A percentile compares a stretch with the other conserved stretches of the same genome.
These are phyloP conservation scores for Solanum clarkiae DNA, from an alignment of 257 asterid genomes.

Conservation along the genomic window DNA sequence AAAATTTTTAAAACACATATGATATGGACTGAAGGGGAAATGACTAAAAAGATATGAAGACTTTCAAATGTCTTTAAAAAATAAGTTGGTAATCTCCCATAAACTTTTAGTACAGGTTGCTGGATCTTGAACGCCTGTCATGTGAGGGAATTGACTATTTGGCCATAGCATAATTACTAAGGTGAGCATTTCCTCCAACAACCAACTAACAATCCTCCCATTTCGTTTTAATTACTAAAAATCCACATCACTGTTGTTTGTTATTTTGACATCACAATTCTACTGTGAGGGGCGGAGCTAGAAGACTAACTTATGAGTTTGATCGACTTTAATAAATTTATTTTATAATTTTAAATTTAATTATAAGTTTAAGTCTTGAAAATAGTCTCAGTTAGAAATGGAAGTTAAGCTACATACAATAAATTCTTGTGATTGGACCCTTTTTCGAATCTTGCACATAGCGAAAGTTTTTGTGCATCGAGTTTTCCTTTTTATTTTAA, in stretches of 20 bases:
- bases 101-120: not conserved
- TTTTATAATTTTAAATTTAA: not conserved
- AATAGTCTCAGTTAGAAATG: fast-evolving
- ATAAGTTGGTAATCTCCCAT: not conserved
- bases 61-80: not conserved
- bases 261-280: not conserved
- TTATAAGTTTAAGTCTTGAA: too few relatives aligned
- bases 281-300: not conserved
- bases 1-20: too few relatives aligned
- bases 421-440: fast-evolving
- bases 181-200: not conserved
- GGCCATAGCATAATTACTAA: not conserved
- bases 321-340: not conserved
- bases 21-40: not conserved
- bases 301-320: not conserved
- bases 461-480: too few relatives aligned
- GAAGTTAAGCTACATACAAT: too few relatives aligned
- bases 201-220: not conserved
- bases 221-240: not conserved
- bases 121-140: not conserved
- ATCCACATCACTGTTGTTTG: not conserved
- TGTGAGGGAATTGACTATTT: not conserved
- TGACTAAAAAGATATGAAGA: not conserved
- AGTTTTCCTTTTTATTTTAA: not conserved
- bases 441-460: too few relatives aligned